phyloP scores from a whole-genome alignment of 495 filamentous ascomycete genomes.

The Clavariopsis aquatica region DNA sequence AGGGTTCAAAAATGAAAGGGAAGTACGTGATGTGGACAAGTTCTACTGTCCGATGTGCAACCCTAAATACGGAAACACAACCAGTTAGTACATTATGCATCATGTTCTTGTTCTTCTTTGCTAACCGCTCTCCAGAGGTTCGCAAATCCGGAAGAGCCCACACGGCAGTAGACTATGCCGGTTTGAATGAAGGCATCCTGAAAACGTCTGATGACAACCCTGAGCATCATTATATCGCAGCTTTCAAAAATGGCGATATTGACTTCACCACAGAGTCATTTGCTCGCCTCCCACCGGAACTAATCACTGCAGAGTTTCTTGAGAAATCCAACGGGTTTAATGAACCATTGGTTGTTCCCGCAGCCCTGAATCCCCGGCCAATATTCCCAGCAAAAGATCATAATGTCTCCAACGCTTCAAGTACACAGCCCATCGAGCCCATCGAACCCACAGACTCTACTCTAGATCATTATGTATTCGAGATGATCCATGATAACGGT shows the following conservation, averaged over 20 bases:
- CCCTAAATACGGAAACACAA: constrained; percentile 63
- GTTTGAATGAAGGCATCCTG: constrained; percentile 70
- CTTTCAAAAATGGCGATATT: constrained; percentile 68
- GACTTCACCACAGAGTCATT: constrained; percentile 65
- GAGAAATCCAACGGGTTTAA: constrained; percentile 68
- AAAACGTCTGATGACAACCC: constrained; percentile 68
- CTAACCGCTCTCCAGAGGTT: constrained; percentile 35
- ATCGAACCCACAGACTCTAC: constrained; percentile 1
- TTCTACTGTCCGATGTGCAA: constrained; percentile 67
- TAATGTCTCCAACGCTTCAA: not conserved
- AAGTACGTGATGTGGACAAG: constrained; percentile 71
- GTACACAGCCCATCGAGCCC: not conserved
- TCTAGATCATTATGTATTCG: constrained; percentile 44
- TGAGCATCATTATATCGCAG: constrained; percentile 73
- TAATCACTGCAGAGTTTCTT: constrained; percentile 67
- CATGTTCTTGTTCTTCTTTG: not conserved
- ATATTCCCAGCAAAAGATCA: not conserved
- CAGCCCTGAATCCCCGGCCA: constrained; percentile 62
- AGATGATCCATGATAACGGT: constrained; percentile 58
- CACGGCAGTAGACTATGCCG: constrained; percentile 73
- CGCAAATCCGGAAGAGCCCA: constrained; percentile 62
- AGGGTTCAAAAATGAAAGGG: constrained; percentile 68
- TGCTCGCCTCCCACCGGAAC: constrained; percentile 66
- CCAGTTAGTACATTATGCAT: constrained; percentile 56
- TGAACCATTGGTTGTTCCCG: constrained; percentile 71